phyloP scores from a whole-genome alignment of 306 rosid species.

The Dalbergia cultrata region DNA sequence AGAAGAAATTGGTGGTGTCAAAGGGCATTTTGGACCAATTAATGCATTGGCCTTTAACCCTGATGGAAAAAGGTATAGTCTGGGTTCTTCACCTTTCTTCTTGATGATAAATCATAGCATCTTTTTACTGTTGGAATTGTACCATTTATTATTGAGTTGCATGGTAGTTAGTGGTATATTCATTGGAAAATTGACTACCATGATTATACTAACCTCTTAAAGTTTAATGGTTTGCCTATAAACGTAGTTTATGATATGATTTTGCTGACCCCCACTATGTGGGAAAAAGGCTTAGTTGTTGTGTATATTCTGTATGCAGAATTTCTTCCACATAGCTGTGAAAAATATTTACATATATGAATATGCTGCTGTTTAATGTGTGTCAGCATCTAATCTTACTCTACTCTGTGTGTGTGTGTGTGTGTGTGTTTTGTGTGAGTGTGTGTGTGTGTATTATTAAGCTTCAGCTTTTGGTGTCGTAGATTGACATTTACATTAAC shows the following conservation, averaged over 20 bases:
- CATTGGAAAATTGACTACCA: conserved; percentile 22
- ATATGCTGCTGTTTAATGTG: background rate
- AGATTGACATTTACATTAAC: background rate
- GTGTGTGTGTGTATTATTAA: background rate
- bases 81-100: background rate
- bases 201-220: conserved; percentile 10
- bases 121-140: background rate
- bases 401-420: background rate
- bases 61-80: conserved; percentile 85
- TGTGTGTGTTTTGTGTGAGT: too few relatives aligned
- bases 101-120: background rate
- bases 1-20: conserved; percentile 98
- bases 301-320: background rate
- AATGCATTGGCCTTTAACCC: conserved; percentile 96
- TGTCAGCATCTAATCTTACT: background rate
- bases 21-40: conserved; percentile 98
- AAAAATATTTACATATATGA: background rate
- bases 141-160: background rate
- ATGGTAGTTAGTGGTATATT: background rate
- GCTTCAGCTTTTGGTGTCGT: background rate
- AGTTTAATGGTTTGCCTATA: background rate
- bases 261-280: background rate
- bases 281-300: background rate
- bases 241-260: background rate
- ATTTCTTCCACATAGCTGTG: background rate